Conservation (phyloP, 225 moss, liverwort and hornwort species). For the Pleurozium schreberi region DNA sequence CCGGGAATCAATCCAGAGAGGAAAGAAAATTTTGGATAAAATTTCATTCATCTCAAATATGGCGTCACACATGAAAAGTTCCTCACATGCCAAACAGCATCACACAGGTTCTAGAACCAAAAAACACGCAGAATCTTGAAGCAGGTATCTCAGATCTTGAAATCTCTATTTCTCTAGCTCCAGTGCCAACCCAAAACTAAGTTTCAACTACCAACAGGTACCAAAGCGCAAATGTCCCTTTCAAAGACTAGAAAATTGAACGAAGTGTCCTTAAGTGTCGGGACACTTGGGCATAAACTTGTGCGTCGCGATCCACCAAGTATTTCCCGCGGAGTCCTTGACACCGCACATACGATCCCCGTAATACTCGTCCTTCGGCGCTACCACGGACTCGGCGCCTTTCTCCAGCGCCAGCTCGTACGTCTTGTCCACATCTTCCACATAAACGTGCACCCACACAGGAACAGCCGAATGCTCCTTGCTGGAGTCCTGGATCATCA, state of each 20-base stretch:
- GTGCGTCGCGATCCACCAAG: conserved; percentile 27
- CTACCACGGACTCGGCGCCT: background rate
- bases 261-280: background rate
- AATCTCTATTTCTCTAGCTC: background rate
- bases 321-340: conserved; percentile 23
- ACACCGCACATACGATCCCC: conserved; percentile 20
- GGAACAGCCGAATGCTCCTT: background rate
- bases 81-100: background rate
- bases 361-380: conserved; percentile 6
- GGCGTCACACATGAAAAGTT: background rate
- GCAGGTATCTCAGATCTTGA: background rate
- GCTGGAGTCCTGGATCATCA: conserved; percentile 7
- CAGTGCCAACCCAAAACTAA: background rate
- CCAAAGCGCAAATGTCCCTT: background rate
- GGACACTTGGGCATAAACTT: background rate
- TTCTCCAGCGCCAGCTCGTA: conserved; percentile 23
- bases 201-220: background rate
- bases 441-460: conserved; percentile 11
- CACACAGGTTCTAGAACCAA: background rate
- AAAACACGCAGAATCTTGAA: background rate
- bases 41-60: no score
- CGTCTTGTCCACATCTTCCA: conserved; percentile 33
- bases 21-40: background rate
- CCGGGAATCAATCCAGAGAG: no score
- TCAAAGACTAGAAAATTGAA: background rate